Evolutionary conservation across 352 stramenopile genomes (phyloP).

Genomic region (Phytophthora pluvialis): DNA sequence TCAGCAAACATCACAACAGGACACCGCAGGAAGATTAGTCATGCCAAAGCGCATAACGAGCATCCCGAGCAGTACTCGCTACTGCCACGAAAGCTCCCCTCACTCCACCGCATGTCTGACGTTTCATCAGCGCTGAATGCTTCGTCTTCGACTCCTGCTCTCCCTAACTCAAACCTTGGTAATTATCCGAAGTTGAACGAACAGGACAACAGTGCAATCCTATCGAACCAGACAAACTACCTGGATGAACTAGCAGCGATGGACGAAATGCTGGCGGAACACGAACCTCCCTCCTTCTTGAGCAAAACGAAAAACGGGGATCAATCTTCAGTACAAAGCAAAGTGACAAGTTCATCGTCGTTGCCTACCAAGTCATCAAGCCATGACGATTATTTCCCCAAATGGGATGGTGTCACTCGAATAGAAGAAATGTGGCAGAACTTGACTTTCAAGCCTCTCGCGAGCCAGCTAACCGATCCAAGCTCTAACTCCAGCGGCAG

Average conservation of each 20-base stretch:
- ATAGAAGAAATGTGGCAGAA: slow-evolving; percentile 75
- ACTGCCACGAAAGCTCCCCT: slow-evolving; percentile 23
- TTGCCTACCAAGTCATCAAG: neutral
- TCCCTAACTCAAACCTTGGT: neutral
- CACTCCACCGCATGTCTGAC: slow-evolving; percentile 9
- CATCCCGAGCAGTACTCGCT: slow-evolving; percentile 4
- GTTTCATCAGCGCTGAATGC: slow-evolving; percentile 1
- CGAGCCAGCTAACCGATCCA: slow-evolving; percentile 9
- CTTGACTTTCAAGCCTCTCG: slow-evolving; percentile 43
- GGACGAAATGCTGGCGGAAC: slow-evolving; percentile 53
- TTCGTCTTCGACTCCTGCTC: slow-evolving; percentile 2
- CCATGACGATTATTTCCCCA: slow-evolving; percentile 16
- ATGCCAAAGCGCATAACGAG: slow-evolving; percentile 10
- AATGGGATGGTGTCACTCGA: slow-evolving; percentile 27
- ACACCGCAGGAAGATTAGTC: neutral
- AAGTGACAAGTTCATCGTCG: neutral
- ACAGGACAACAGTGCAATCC: neutral
- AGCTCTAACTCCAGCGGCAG: neutral
- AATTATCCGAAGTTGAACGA: neutral
- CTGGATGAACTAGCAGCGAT: slow-evolving; percentile 61
- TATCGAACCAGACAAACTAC: slow-evolving; percentile 34
- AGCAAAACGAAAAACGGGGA: slow-evolving; percentile 9
- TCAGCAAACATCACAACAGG: neutral
- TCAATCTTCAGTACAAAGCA: neutral
- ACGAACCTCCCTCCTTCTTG: slow-evolving; percentile 19